Conservation (phyloP, 352 stramenopile genomes). For the Globisporangium alternatum region DNA sequence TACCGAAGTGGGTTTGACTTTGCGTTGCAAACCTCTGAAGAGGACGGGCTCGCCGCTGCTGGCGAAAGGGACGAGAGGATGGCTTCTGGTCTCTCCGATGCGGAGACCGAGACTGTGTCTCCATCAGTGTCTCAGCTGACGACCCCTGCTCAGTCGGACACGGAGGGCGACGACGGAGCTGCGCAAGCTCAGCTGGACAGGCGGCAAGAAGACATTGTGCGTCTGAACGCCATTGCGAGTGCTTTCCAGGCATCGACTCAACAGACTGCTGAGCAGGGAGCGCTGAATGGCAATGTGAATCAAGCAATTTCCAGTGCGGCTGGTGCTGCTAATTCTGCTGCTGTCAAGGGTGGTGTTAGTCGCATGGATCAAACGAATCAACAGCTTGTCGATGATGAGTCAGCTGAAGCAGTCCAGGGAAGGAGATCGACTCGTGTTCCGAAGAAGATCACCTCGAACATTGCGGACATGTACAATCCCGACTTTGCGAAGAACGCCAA, state of each 20-base stretch:
- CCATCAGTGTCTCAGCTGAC: slow-evolving; percentile 67
- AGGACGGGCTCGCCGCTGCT: neutral
- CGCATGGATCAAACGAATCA: neutral
- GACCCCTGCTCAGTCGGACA: slow-evolving; percentile 65
- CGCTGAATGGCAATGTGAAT: neutral
- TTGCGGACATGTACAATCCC: slow-evolving; percentile 76
- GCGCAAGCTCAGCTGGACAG: slow-evolving; percentile 27
- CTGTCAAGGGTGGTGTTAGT: neutral
- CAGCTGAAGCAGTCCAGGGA: slow-evolving; percentile 14
- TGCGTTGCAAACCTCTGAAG: slow-evolving; percentile 25
- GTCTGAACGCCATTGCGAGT: slow-evolving; percentile 30
- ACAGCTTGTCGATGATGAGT: slow-evolving; percentile 1
- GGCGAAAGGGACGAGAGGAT: neutral
- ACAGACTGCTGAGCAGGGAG: neutral
- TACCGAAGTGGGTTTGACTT: slow-evolving; percentile 61
- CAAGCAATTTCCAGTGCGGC: neutral
- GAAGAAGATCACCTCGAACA: slow-evolving; percentile 76
- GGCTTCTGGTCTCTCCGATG: slow-evolving; percentile 31
- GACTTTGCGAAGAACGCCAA: slow-evolving; percentile 41
- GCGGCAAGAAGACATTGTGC: slow-evolving; percentile 23
- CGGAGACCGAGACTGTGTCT: slow-evolving; percentile 58
- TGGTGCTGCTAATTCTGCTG: neutral
- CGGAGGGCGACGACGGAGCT: slow-evolving; percentile 38
- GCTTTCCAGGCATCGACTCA: slow-evolving; percentile 17
- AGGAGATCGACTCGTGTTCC: slow-evolving; percentile 65